A percentile compares a stretch with the other conserved stretches of the same genome.
These are phyloP conservation scores for Neltuma alba DNA, from an alignment of 306 rosid species.

Conservation along the genomic window DNA sequence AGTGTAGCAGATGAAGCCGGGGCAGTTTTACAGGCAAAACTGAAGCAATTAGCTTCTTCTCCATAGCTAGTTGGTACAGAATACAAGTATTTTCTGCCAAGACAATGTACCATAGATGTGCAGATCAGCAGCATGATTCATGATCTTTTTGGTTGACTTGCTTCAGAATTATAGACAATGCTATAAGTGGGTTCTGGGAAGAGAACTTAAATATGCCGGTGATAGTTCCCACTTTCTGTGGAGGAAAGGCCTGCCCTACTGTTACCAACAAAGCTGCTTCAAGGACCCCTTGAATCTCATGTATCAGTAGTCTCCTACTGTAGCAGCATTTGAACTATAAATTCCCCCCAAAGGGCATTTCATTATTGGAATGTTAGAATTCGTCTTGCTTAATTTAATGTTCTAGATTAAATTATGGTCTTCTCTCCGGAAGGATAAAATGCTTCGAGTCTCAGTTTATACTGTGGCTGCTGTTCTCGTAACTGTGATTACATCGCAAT, in stretches of 20 bases:
- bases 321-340: background rate
- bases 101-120: slow-evolving; percentile 36
- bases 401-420: background rate
- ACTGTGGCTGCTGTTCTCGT: background rate
- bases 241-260: background rate
- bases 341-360: too few relatives aligned
- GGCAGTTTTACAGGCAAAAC: slow-evolving; percentile 66
- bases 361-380: background rate
- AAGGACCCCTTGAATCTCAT: background rate
- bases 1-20: slow-evolving; percentile 73
- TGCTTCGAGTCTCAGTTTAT: background rate
- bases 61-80: slow-evolving; percentile 38
- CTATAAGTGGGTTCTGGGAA: background rate
- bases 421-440: too few relatives aligned
- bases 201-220: background rate
- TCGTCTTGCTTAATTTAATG: background rate
- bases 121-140: slow-evolving; percentile 18
- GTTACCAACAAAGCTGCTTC: background rate
- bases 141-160: background rate
- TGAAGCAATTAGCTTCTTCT: slow-evolving; percentile 72
- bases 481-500: background rate
- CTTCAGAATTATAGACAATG: background rate
- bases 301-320: background rate
- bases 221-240: background rate
- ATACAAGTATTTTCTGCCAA: slow-evolving; percentile 28